Evolutionary conservation across 805 yeast species (phyloP).

Genomic region (Ogataea glucozyma): DNA sequence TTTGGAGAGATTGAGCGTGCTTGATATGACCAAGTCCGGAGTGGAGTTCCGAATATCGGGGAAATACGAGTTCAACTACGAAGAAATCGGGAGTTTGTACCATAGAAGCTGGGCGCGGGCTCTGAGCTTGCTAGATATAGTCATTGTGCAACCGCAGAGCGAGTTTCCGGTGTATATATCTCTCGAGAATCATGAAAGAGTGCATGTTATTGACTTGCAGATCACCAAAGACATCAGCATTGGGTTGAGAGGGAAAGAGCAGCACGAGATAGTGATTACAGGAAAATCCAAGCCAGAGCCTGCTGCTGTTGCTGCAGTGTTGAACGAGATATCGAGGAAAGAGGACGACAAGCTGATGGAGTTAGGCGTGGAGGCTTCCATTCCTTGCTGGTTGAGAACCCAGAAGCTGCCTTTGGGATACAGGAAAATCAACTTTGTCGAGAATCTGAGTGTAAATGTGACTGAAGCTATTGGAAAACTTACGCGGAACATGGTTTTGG

Average conservation of each 20-base stretch:
- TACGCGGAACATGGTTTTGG: background rate
- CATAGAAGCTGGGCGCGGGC: conserved; percentile 5
- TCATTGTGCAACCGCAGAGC: background rate
- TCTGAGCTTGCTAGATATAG: conserved; percentile 4
- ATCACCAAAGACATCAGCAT: background rate
- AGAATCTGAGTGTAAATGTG: background rate
- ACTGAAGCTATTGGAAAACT: background rate
- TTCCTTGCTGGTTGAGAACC: background rate
- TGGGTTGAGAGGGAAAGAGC: background rate
- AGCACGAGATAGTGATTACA: background rate
- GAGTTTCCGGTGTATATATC: conserved; percentile 9
- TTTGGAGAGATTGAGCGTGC: conserved; percentile 4
- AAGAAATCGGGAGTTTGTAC: conserved; percentile 3
- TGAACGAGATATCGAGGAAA: conserved; percentile 1
- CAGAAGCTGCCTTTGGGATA: background rate
- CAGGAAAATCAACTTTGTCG: background rate
- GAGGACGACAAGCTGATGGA: background rate
- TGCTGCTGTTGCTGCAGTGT: background rate
- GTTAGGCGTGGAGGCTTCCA: background rate
- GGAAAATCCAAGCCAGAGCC: background rate
- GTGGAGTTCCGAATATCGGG: conserved; percentile 4
- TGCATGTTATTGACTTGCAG: conserved; percentile 6
- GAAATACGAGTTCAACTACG: conserved; percentile 7
- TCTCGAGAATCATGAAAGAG: background rate
- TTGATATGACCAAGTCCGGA: conserved; percentile 8